Conservation (phyloP, 345 rosid genomes). For the Eutrema heterophyllum region DNA sequence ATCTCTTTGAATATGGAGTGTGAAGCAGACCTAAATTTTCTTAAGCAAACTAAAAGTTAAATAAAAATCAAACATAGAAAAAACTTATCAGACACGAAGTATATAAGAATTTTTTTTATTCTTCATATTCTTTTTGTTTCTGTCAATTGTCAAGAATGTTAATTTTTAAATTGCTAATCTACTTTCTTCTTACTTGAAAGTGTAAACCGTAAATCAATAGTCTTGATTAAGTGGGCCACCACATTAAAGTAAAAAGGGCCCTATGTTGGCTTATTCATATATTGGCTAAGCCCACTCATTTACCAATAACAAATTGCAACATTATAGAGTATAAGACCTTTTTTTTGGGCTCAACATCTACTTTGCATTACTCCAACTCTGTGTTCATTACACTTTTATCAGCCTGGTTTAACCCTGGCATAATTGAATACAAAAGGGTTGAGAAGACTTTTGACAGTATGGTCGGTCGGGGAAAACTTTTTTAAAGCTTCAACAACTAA, state of each 20-base stretch:
- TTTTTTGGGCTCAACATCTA: no score
- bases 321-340: background rate
- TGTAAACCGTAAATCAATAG: background rate
- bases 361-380: no score
- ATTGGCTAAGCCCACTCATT: background rate
- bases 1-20: background rate
- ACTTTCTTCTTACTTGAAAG: background rate
- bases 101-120: background rate
- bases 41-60: no score
- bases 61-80: background rate
- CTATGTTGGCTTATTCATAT: background rate
- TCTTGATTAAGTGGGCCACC: background rate
- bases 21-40: background rate
- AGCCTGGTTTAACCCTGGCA: no score
- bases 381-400: no score
- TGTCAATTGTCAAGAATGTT: background rate
- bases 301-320: background rate
- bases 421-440: background rate
- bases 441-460: slow-evolving; percentile 5
- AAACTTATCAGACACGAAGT: background rate
- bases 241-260: background rate
- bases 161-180: background rate
- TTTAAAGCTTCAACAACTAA: background rate
- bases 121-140: background rate
- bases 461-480: slow-evolving; percentile 17